Evolutionary conservation across 2,329 filamentous ascomycete species (phyloP), one percentile per base, ranked within the genome.

Genomic region (Xylariaceae sp.): DNA sequence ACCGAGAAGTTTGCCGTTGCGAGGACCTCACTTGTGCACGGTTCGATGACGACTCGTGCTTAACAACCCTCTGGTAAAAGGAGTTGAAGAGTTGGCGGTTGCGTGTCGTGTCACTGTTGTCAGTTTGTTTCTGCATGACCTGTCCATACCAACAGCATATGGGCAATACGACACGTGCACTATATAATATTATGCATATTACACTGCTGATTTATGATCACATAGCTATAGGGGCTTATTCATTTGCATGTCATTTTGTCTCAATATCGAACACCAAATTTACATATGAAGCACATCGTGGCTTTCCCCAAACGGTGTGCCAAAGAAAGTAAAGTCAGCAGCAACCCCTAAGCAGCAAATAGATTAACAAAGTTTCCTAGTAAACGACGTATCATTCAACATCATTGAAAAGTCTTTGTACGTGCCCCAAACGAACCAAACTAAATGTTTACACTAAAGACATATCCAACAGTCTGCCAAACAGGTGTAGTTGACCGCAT

Each of bases 1-100:
- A 80, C 66, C 11, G 76, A 71, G 60, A 71, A 78, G 59, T 73
- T 76, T 1, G 74, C 76, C 7, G 77, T 79, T 9, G 77, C 78
- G 17, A 80, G 65, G 6, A 71, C 73, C 26, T 67, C 62, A 54
- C 61, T 62, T 0, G 71, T 67, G 0, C 76, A 70, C 9, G 67
- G 53, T 3, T 71, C 64, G 24, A 75, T 74, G 40, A 82, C 68
- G 12, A 73, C 58, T 4, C 62, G 59, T 1, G 80, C 79, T 69
- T 63, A 28, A 75, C 74, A 0, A 78, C 7, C 17, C 52, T 46
- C 23, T 48, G 41, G 36, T 56, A 40, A 14, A 59, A 48, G 17
- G 56, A 29, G 24, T 60, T 60, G 23, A 56, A 41, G 29, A 14
- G n/a, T 48, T 51, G 19, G 56, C 36, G 14, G 33, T 34, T 43